These are phyloP conservation scores for Sarocladiaceae sp. DNA, from an alignment of 2,329 filamentous ascomycete genomes.

Conservation along the genomic window DNA sequence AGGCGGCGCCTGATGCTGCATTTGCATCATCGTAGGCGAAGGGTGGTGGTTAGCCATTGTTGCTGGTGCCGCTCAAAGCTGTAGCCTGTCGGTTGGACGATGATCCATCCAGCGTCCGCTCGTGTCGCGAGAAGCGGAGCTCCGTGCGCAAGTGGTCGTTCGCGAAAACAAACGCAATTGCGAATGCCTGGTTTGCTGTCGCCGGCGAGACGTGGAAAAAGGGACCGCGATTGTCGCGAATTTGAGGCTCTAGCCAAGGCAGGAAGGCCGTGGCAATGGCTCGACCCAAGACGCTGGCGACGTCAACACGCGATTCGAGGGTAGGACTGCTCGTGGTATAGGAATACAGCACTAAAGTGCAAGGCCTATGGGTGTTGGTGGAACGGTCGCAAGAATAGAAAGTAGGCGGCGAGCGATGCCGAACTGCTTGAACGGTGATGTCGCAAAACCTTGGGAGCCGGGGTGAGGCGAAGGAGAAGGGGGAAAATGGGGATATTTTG, in stretches of 20 bases:
- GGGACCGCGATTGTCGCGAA: neutral
- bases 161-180: neutral
- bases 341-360: neutral
- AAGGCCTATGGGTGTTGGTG: neutral
- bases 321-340: neutral
- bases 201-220: neutral
- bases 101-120: conserved; percentile 4
- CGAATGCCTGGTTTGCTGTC: neutral
- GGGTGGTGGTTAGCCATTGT: conserved; percentile 64
- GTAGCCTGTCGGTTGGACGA: neutral
- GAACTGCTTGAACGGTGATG: neutral
- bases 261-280: neutral
- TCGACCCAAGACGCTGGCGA: neutral
- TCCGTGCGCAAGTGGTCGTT: conserved; percentile 3
- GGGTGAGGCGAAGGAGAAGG: conserved; percentile 26
- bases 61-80: conserved; percentile 7
- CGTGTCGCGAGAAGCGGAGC: conserved; percentile 8
- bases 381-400: neutral
- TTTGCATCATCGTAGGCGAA: conserved; percentile 73
- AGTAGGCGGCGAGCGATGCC: neutral
- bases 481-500: conserved; percentile 16
- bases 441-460: conserved; percentile 8
- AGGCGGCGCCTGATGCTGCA: conserved; percentile 53
- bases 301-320: neutral
- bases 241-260: neutral